These are phyloP conservation scores for Kluyveromyces wickerhamii DNA, from an alignment of 805 yeast genomes.

Conservation along the genomic window DNA sequence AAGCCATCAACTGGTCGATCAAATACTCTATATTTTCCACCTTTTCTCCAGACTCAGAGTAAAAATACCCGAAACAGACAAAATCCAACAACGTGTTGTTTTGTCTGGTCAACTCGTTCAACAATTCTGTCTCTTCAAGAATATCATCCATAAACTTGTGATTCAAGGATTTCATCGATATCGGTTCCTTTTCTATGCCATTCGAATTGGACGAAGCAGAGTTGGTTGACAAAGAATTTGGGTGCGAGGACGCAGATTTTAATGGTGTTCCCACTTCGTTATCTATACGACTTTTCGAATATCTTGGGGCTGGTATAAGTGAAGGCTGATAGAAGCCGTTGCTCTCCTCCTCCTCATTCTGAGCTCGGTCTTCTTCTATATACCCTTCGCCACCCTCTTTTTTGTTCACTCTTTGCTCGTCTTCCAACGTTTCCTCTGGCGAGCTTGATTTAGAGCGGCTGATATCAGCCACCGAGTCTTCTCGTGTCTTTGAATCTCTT, in stretches of 20 bases:
- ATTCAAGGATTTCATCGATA: slow-evolving; percentile 11
- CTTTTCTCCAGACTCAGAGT: slow-evolving; percentile 13
- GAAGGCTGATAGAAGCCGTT: no score
- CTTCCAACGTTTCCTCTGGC: no score
- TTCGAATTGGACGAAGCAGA: not conserved
- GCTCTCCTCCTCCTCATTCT: no score
- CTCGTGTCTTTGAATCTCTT: no score
- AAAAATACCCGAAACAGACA: slow-evolving; percentile 39
- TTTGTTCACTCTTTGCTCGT: no score
- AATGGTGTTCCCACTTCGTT: not conserved
- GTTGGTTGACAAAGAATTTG: not conserved
- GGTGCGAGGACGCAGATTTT: not conserved
- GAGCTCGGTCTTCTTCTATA: no score
- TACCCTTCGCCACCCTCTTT: no score
- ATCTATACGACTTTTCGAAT: not conserved
- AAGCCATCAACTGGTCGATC: slow-evolving; percentile 22
- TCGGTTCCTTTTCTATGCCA: slow-evolving; percentile 1
- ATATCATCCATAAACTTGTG: slow-evolving; percentile 30
- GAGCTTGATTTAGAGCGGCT: no score
- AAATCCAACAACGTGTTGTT: slow-evolving; percentile 39
- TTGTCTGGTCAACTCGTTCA: slow-evolving; percentile 31
- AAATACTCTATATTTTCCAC: slow-evolving; percentile 26
- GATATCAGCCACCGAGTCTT: no score
- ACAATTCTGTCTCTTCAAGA: slow-evolving; percentile 32
- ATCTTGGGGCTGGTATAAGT: slow-evolving; percentile 4